Evolutionary conservation across 2,329 filamentous ascomycete species (phyloP).

Genomic region (Purpureocillium takamizusanense): DNA sequence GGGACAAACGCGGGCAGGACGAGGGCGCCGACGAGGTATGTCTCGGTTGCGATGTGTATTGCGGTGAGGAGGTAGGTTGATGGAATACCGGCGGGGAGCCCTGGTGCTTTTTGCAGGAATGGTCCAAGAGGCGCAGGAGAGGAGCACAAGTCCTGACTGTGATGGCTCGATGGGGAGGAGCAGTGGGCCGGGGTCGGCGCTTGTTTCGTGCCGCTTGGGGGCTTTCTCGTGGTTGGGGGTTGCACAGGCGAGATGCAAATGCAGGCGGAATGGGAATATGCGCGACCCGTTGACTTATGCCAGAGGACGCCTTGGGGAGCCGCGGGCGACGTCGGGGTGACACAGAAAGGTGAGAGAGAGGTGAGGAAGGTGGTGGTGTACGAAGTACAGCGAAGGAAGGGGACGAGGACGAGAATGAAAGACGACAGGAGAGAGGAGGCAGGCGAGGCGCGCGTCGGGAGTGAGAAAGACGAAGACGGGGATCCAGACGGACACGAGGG

Average conservation of each 20-base stretch:
- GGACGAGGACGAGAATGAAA: neutral
- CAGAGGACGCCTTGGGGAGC: neutral
- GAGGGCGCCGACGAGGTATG: conserved; percentile 13
- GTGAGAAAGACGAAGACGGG: neutral
- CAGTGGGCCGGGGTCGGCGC: conserved; percentile 6
- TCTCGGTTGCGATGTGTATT: conserved; percentile 17
- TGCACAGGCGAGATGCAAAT: conserved; percentile 3
- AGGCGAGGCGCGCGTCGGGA: neutral
- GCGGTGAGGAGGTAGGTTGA: conserved; percentile 6
- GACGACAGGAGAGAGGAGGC: neutral
- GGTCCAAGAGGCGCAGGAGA: conserved; percentile 13
- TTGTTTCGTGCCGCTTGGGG: conserved; percentile 6
- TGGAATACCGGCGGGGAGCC: conserved; percentile 11
- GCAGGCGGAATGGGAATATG: conserved; percentile 2
- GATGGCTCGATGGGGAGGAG: conserved; percentile 3
- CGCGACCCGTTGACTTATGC: neutral
- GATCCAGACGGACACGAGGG: neutral
- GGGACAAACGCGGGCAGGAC: neutral
- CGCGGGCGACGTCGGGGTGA: no score
- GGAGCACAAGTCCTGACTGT: conserved; percentile 8
- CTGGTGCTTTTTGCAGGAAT: conserved; percentile 16
- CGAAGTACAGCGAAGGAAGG: neutral
- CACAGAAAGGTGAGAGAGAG: no score
- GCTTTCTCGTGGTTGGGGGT: conserved; percentile 3
- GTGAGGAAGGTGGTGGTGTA: no score